Base-by-base conservation (phyloP, 176 grass and related monocot genomes). In the Hordeum vulgare region DNA sequence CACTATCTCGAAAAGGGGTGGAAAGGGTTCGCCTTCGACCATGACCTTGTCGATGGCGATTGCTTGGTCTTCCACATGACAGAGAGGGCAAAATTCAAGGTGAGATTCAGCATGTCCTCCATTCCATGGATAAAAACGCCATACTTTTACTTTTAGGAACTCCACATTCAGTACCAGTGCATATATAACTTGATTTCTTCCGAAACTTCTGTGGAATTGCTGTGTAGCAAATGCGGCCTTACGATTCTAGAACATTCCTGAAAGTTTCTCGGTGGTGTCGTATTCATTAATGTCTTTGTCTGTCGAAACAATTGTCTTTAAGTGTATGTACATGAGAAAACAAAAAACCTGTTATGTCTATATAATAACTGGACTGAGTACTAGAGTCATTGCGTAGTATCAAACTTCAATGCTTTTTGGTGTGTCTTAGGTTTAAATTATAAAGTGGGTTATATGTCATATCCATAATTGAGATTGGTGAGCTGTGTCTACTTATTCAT, bases 11-110 rank as follows among this genome's bases (percentile, higher is more conserved):
- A 23, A 9, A 91, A 45, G 0, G 89, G 91, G 17, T 94, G 91
- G 94, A 92, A 85, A 71, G 89, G 83, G 23, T 94, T 97, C 17
- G 17, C 91, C 77, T 76, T 94, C 37, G 0, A 88, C 2, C 91
- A 97, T 69, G 81, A 97, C 73, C 82, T 97, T 57, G 89, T 8
- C 7, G 87, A 97, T 61, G 94, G 51, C 45, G 94, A 97, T 79
- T 89, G 87, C 27, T 17, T 94, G 37, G 85, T 97, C 31, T 94
- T 97, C 74, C 83, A 97, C 56, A 58, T 92, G 66, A 80, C 78
- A 9, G 26, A 75, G 34, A 25, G 60, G 5, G 83, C 92, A 49
- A 94, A 26, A 37, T 85, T 94, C 58, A 89, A 94, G 90, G 94
- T 94, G n/a, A 84, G 77, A n/a, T 47, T 66, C 47, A 6, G 24